Evolutionary conservation across 2,329 filamentous ascomycete species (phyloP), one percentile per base, ranked within the genome.

Genomic region (Claviceps purpurea): DNA sequence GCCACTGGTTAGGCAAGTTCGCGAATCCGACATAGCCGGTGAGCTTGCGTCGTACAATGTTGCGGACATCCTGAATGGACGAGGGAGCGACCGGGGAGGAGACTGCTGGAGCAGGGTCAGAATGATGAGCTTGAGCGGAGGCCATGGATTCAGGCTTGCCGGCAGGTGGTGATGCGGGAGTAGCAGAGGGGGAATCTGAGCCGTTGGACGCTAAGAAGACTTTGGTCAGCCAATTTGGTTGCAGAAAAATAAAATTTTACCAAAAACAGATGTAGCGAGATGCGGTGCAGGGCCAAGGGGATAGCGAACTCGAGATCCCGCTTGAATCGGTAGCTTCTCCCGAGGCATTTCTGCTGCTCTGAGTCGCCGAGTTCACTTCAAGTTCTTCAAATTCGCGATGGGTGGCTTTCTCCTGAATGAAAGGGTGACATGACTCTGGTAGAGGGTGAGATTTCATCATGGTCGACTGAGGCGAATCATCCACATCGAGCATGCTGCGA

Each of bases 1-100:
- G 93, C 93, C 93, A 98, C 75, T 98, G 93, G 76, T 98, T 98
- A 58, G 93, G 93, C 68, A 98, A 74, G 71, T 98, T 98, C 70
- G 93, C 93, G 67, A 98, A 98, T 60, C 93, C 93, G 65, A 98
- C 93, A 65, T 97, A 98, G 66, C 93, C 93, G 49, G 93, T 97
- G 68, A 98, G 77, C 79, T 98, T 98, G 72, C 93, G 83, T 72
- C 93, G 88, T 64, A 98, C 91, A 69, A 98, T 95, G 77, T 98
- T 97, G 72, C 84, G 84, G 78, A 85, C 85, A 64, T 89, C 85
- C 64, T 75, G 79, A 60, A 77, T 72, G 59, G 79, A 75, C 50
- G 52, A 49, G 13, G 50, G 22, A 50, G 64, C 58, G 55, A 64
- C 60, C 61, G 65, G 66, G 59, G 65, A 62, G 49, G 67, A 61